Base-by-base conservation (phyloP, 805 yeast species). In the Myxozyma nipponensis region DNA sequence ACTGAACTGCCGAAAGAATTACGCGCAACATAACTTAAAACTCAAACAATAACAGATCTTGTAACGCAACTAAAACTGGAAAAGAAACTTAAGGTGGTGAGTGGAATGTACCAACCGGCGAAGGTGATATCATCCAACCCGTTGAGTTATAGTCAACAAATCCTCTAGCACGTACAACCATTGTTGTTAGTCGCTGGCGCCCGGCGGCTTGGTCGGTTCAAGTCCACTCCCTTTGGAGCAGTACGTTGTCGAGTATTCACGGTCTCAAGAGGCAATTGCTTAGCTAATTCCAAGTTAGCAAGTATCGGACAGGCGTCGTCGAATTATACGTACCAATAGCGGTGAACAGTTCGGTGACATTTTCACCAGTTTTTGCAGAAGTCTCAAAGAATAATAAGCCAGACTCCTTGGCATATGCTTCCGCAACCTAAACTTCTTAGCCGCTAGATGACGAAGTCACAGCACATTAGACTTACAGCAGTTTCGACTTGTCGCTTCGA, bases 311-410 rank as follows among this genome's bases (percentile, higher is more conserved):
- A 18, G 19, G 6, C 6, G 19, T 18, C 38, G 6, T 17, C 38
- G 9, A 35, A n/a, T n/a, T n/a, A n/a, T n/a, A 35, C 38, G 38
- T 46, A 47, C 52, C 76, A 47, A 72, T 69, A 6, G 68, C 72
- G 10, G 67, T 66, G 61, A 78, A 79, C 25, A 78, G 54, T 30
- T 74, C 71, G 0, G 58, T 60, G 1, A 88, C 77, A 25, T 86
- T 86, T 38, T 72, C 72, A 7, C 90, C 90, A 1, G 78, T 71
- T 65, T 83, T 85, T 2, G 95, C 90, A 54, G 90, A 82, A 1
- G 88, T 81, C 51, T 72, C 83, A 38, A 69, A 71, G 57, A 75
- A 78, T 24, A 77, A 54, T 34, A 79, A 68, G 3, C 75, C 76
- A 21, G 75, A 71, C 54, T 78, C 83, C 47, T 70, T 72, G 13